Percentiles rank a stretch among this genome's conserved stretches.
phyloP scores from a whole-genome alignment of 345 rosid genomes.

The Eucalyptus leucophloia region DNA sequence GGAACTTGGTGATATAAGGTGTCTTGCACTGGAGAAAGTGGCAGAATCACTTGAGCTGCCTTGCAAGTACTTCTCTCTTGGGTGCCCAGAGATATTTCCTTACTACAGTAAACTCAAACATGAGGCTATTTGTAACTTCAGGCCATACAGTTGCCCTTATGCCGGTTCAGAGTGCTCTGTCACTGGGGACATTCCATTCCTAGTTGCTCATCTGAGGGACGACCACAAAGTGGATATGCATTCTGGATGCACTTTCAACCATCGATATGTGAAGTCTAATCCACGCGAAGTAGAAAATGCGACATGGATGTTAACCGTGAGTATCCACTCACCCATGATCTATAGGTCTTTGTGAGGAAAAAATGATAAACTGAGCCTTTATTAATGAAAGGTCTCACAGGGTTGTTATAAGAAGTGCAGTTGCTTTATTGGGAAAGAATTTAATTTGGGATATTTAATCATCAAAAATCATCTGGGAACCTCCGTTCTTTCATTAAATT shows the following conservation, averaged over 20 bases:
- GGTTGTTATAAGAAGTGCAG: background rate
- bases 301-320: constrained; percentile 95
- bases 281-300: constrained; percentile 99
- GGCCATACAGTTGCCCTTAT: constrained; percentile 88
- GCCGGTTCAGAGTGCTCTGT: constrained; percentile 91
- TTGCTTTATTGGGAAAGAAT: background rate
- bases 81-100: constrained; percentile 91
- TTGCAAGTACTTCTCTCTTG: constrained; percentile 67
- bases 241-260: constrained; percentile 92
- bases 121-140: constrained; percentile 74
- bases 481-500: background rate
- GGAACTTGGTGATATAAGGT: constrained; percentile 97
- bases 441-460: background rate
- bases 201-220: constrained; percentile 84
- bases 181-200: constrained; percentile 73
- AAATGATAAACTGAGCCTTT: background rate
- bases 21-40: constrained; percentile 87
- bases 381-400: background rate
- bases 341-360: background rate
- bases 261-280: constrained; percentile 94
- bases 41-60: constrained; percentile 92
- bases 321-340: constrained; percentile 1
- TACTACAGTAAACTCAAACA: constrained; percentile 94
- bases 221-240: constrained; percentile 99
- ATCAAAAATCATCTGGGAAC: background rate